Percentiles rank a stretch among this genome's conserved stretches.
Conservation (phyloP, 2,329 filamentous ascomycete species). For the Venturia aucupariae region DNA sequence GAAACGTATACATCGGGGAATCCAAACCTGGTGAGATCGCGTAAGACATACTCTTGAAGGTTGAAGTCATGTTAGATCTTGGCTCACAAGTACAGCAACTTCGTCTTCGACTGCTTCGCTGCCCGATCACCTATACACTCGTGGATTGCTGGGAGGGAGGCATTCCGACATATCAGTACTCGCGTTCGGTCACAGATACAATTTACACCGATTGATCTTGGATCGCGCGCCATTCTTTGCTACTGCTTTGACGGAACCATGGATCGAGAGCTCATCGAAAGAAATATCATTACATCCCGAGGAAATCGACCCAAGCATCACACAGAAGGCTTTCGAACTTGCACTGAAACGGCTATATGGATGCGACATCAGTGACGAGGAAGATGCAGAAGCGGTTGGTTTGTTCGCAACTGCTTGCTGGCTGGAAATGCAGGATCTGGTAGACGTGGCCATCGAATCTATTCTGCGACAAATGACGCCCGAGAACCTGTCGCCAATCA, state of each 20-base stretch:
- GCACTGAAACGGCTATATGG: slow-evolving; percentile 47
- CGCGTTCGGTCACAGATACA: slow-evolving; percentile 44
- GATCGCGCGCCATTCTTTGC: slow-evolving; percentile 49
- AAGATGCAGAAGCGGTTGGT: slow-evolving; percentile 44
- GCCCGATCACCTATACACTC: slow-evolving; percentile 43
- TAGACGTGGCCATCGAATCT: slow-evolving; percentile 44
- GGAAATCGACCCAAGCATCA: slow-evolving; percentile 45
- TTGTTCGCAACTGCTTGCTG: slow-evolving; percentile 49
- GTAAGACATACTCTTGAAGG: not conserved
- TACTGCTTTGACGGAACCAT: slow-evolving; percentile 45
- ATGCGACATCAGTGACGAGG: slow-evolving; percentile 37
- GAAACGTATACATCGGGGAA: slow-evolving; percentile 29
- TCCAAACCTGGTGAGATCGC: slow-evolving; percentile 6
- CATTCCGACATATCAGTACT: slow-evolving; percentile 46
- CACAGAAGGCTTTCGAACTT: slow-evolving; percentile 43
- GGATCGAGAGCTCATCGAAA: slow-evolving; percentile 44
- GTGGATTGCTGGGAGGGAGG: slow-evolving; percentile 41
- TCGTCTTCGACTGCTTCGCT: slow-evolving; percentile 32
- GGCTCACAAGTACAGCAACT: slow-evolving; percentile 11
- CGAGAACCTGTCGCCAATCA: slow-evolving; percentile 38
- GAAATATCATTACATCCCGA: slow-evolving; percentile 45
- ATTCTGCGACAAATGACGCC: slow-evolving; percentile 47
- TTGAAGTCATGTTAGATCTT: slow-evolving; percentile 12
- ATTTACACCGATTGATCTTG: slow-evolving; percentile 45
- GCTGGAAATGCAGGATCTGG: slow-evolving; percentile 49